Evolutionary conservation across 169 alveolate genomes (phyloP).

Genomic region (Eimeria maxima): DNA sequence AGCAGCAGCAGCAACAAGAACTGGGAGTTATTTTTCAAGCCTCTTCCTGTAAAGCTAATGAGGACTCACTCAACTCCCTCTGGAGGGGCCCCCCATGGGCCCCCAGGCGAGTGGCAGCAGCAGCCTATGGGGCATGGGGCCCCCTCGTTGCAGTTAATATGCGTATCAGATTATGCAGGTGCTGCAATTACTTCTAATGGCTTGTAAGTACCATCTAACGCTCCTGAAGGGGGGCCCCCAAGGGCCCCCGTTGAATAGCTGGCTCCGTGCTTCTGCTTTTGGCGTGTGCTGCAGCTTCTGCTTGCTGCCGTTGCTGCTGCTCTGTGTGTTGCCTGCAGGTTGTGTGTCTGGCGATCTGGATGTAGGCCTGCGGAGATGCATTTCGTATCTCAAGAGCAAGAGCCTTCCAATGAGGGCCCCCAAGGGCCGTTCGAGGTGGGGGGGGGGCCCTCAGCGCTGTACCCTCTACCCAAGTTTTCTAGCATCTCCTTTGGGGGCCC

Average conservation of each 20-base stretch:
- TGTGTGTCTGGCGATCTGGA: constrained; percentile 10
- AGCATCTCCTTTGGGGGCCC: constrained; percentile 41
- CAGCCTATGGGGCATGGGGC: constrained; percentile 26
- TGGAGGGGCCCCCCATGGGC: constrained; percentile 24
- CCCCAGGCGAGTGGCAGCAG: constrained; percentile 16
- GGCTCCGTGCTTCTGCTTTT: too few species aligned
- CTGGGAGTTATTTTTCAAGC: constrained; percentile 8
- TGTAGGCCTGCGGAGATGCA: background rate
- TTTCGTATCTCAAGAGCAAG: background rate
- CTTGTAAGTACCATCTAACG: background rate
- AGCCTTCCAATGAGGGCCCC: background rate
- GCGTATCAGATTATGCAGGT: background rate
- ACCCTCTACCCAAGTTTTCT: background rate
- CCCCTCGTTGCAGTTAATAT: background rate
- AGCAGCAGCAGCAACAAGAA: constrained; percentile 2
- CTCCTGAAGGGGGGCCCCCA: background rate
- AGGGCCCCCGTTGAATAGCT: background rate
- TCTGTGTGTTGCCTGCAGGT: background rate
- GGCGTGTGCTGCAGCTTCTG: constrained; percentile 2
- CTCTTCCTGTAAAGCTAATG: background rate
- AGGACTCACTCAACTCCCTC: background rate
- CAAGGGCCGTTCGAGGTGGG: background rate
- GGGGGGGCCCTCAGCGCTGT: background rate
- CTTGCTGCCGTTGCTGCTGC: background rate
- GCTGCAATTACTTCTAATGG: background rate